Base-by-base conservation (phyloP, 2,329 filamentous ascomycete species). In the Fusarium mundagurra region DNA sequence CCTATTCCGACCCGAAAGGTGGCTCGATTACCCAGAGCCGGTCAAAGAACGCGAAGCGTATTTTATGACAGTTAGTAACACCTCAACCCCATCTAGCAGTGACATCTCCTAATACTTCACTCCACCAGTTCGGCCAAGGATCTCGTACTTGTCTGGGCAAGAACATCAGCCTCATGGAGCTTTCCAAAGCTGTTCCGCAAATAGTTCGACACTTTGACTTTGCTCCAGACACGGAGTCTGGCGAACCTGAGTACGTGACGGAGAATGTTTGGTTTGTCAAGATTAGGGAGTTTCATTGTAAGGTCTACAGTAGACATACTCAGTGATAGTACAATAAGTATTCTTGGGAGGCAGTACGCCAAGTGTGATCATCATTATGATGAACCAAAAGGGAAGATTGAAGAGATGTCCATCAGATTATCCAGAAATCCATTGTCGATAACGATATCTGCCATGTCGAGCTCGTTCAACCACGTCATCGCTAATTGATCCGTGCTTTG, bases 51-150 rank as follows among this genome's bases (percentile, higher is more conserved):
- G 53, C 0, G 53, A 57, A 18, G 6, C 38, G 0, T 57, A 57
- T 5, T 57, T 44, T 1, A 44, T 57, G 36, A 43, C 53, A 6
- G 53, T 31, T 5, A 29, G 34, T 54, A 5, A 10, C 16, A 38
- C 1, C 0, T 20, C 3, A 6, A 22, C 3, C 1, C 10, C 6
- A 20, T 4, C 17, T 17, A 1, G 4, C 11, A 11, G 2, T 7
- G 5, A 3, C 6, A 3, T 22, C 16, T 3, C 7, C 18, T 53
- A 38, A 54, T 2, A 5, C 13, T 17, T 11, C 3, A 10, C 24
- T n/a, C 9, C 8, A 22, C n/a, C 12, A 55, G 53, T 57, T 57
- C 6, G 53, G 53, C 0, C 36, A 44, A 24, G 53, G 53, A 1
- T 44, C 53, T 18, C 53, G 53, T 2, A 57, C 53, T 0, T 57